phyloP scores from a whole-genome alignment of 768 basidiomycete genomes.

The Psilocybe cubensis region DNA sequence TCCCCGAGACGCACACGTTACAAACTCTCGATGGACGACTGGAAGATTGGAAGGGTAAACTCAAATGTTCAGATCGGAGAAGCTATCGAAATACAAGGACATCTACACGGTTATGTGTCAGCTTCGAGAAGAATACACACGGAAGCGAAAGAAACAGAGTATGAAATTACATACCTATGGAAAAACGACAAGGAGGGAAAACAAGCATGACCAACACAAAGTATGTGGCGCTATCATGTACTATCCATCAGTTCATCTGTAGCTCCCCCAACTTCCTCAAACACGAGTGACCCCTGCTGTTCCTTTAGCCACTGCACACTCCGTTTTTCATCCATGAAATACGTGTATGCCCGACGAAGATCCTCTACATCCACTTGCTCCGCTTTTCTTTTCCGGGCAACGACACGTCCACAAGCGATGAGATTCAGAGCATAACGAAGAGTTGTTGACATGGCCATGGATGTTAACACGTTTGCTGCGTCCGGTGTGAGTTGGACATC shows the following conservation, averaged over 20 bases:
- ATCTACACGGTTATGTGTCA: constrained; percentile 15
- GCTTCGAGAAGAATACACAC: constrained; percentile 9
- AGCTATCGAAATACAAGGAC: constrained; percentile 15
- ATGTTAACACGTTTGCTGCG: constrained; percentile 79
- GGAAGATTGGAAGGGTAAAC: constrained; percentile 9
- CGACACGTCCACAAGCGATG: constrained; percentile 89
- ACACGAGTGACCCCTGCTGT: constrained; percentile 73
- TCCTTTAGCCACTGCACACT: constrained; percentile 93
- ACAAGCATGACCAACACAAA: constrained; percentile 1
- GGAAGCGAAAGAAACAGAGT: constrained; percentile 2
- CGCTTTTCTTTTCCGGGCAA: constrained; percentile 82
- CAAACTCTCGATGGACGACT: constrained; percentile 17
- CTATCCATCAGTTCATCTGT: constrained; percentile 36
- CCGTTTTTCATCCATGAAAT: constrained; percentile 93
- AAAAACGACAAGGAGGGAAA: neutral
- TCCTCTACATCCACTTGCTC: constrained; percentile 86
- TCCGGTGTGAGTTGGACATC: constrained; percentile 82
- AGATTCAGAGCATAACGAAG: constrained; percentile 93
- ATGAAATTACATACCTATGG: constrained; percentile 8
- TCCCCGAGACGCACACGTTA: constrained; percentile 16
- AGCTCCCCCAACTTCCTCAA: constrained; percentile 62
- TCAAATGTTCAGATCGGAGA: constrained; percentile 1
- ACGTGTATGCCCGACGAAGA: constrained; percentile 80
- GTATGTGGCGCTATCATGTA: constrained; percentile 3
- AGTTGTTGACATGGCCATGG: constrained; percentile 89